A percentile compares a stretch with the other conserved stretches of the same genome.
Conservation (phyloP, 2,329 filamentous ascomycete genomes). For the Xylaria sp. region DNA sequence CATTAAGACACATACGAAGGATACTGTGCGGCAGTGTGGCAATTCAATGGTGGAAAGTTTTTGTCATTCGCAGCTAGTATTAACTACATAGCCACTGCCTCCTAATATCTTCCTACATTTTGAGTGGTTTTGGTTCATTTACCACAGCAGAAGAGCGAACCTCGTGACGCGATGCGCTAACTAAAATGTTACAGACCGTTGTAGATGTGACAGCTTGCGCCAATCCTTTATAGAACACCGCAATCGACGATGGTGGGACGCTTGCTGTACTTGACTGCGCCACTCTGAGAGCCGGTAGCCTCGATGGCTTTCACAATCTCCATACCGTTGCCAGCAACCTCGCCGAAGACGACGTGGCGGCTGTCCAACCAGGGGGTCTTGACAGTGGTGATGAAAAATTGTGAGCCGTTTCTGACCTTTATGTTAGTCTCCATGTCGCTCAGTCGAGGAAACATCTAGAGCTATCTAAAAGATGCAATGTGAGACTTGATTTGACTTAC, state of each 20-base stretch:
- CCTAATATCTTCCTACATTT: constrained; percentile 29
- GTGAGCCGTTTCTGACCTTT: constrained; percentile 84
- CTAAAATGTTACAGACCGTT: constrained; percentile 43
- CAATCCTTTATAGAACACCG: constrained; percentile 59
- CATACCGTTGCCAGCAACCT: constrained; percentile 67
- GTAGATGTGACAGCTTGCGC: constrained; percentile 19
- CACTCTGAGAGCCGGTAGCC: constrained; percentile 66
- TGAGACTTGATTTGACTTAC: constrained; percentile 57
- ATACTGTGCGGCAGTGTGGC: not conserved
- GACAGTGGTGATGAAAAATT: constrained; percentile 98
- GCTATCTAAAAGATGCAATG: not conserved
- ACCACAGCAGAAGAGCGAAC: constrained; percentile 29
- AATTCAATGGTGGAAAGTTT: constrained; percentile 16
- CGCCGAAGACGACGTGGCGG: constrained; percentile 87
- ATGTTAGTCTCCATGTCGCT: constrained; percentile 18
- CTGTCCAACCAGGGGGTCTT: constrained; percentile 86
- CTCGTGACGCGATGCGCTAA: constrained; percentile 33
- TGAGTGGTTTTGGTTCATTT: constrained; percentile 29
- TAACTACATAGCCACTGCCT: constrained; percentile 33
- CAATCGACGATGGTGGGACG: constrained; percentile 68
- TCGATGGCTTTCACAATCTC: constrained; percentile 70
- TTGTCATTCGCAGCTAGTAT: constrained; percentile 42
- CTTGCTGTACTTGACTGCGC: constrained; percentile 66
- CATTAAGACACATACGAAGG: not conserved
- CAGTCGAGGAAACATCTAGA: not conserved